A percentile compares a stretch with the other conserved stretches of the same genome.
Evolutionary conservation across 306 rosid genomes (phyloP).

Genomic region (Amphicarpaea edgeworthii): DNA sequence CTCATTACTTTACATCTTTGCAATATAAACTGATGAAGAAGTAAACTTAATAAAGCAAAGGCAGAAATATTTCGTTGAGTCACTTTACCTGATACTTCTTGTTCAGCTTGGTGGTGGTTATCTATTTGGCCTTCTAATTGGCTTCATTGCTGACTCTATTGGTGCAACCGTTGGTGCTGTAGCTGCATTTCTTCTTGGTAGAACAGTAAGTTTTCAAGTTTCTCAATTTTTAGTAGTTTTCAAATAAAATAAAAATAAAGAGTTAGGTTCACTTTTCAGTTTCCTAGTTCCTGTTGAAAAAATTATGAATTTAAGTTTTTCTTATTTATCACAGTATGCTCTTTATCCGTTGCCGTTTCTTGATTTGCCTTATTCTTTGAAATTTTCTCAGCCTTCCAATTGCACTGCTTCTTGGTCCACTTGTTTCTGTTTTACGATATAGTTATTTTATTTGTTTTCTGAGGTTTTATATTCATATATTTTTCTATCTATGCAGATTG

Average conservation of each 20-base stretch:
- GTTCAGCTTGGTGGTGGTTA: constrained; percentile 95
- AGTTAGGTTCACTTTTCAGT: neutral
- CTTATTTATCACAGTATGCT: constrained; percentile 1
- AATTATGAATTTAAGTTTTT: constrained; percentile 1
- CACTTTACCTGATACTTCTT: constrained; percentile 25
- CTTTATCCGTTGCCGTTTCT: constrained; percentile 26
- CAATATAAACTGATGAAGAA: constrained; percentile 19
- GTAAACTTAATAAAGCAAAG: neutral
- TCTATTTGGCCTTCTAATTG: constrained; percentile 86
- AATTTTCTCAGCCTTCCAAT: constrained; percentile 16
- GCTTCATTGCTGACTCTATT: constrained; percentile 83
- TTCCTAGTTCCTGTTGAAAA: constrained; percentile 14
- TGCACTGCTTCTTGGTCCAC: constrained; percentile 28
- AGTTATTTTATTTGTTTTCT: constrained; percentile 34
- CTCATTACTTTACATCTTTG: neutral
- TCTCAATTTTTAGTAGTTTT: neutral
- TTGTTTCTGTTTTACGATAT: neutral
- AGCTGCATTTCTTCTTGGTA: constrained; percentile 87
- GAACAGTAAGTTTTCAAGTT: constrained; percentile 68
- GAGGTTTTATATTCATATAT: constrained; percentile 28
- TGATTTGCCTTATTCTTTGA: constrained; percentile 3
- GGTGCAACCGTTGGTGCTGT: constrained; percentile 90
- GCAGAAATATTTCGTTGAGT: constrained; percentile 1
- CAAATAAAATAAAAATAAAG: neutral
- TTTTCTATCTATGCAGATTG: constrained; percentile 67